phyloP scores from a whole-genome alignment of 208 protist species.

The Novymonas esmeraldas region DNA sequence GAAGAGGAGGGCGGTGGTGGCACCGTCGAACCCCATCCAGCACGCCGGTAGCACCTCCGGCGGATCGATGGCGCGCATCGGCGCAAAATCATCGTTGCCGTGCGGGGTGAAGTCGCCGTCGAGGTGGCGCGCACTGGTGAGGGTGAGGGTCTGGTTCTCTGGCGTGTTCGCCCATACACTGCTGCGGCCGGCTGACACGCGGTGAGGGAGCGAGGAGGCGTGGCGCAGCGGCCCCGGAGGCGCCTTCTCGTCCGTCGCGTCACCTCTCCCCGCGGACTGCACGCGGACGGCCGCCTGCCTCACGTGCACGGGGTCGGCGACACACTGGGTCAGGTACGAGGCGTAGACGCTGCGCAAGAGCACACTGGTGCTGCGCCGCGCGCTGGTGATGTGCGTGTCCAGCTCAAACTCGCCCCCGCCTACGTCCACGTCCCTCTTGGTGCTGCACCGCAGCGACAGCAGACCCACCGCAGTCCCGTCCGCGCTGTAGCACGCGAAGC shows the following conservation, averaged over 20 bases:
- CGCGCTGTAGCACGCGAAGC: conserved; percentile 66
- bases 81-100: background rate
- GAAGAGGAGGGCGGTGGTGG: conserved; percentile 41
- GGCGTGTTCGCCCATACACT: conserved; percentile 4
- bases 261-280: background rate
- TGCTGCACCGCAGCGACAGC: conserved; percentile 54
- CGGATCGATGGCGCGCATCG: background rate
- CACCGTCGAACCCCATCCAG: conserved; percentile 74
- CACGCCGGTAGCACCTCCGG: conserved; percentile 28
- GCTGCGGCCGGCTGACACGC: background rate
- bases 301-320: conserved; percentile 19
- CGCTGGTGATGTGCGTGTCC: conserved; percentile 12
- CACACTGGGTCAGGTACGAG: conserved; percentile 28
- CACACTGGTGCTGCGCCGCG: conserved; percentile 14
- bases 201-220: conserved; percentile 4
- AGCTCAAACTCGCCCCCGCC: conserved; percentile 43
- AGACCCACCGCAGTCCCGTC: conserved; percentile 44
- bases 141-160: conserved; percentile 30
- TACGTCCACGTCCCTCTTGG: conserved; percentile 18
- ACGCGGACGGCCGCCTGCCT: background rate
- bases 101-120: conserved; percentile 36
- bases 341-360: conserved; percentile 30
- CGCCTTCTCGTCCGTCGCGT: background rate
- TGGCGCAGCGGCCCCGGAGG: conserved; percentile 6
- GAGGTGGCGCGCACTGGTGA: conserved; percentile 38